Base-by-base conservation (phyloP, 768 basidiomycete species). In the Calocybe cyanea region DNA sequence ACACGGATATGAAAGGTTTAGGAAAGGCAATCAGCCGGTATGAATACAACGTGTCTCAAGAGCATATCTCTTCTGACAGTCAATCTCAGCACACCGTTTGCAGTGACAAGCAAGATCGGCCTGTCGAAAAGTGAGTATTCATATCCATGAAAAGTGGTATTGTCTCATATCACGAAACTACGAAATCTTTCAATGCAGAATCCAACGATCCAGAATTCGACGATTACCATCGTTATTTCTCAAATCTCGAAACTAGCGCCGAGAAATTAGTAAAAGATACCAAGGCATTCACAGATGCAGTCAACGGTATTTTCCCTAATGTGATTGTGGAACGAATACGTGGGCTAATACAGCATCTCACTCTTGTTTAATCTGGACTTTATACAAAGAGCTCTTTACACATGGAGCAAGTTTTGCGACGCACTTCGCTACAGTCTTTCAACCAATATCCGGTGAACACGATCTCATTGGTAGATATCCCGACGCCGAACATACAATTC, bases 231-330 rank as follows among this genome's bases (percentile, higher is more conserved):
- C 77, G 84, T 35, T 81, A 89, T 61, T 95, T 96, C 63, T 64
- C 75, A 9, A 59, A 75, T 3, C 71, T 97, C 53, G 92, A 98
- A 66, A 66, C 77, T 41, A 83, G 87, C 19, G 78, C 87, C 0
- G 93, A 94, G 62, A 93, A 92, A 69, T 70, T 98, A 46, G 66
- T 93, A 56, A 97, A 98, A 71, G 94, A 99, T 59, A 83, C 87
- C 24, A 90, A 86, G 58, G 73, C 81, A 4, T 98, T 92, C 69
- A 80, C 80, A 13, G 92, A 97, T 33, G 78, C 87, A 20, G 87
- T 96, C 44, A 78, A 76, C 47, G 62, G 91, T 87, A 31, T 15
- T 5, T n/a, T 36, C 20, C 25, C 24, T 41, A n/a, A 34, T 35
- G 5, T 31, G 43, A 6, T 25, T 38, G 18, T 25, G 30, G 46